A percentile compares a stretch with the other conserved stretches of the same genome.
Conservation (phyloP, 2,329 filamentous ascomycete genomes). For the Cadophora gregata region DNA sequence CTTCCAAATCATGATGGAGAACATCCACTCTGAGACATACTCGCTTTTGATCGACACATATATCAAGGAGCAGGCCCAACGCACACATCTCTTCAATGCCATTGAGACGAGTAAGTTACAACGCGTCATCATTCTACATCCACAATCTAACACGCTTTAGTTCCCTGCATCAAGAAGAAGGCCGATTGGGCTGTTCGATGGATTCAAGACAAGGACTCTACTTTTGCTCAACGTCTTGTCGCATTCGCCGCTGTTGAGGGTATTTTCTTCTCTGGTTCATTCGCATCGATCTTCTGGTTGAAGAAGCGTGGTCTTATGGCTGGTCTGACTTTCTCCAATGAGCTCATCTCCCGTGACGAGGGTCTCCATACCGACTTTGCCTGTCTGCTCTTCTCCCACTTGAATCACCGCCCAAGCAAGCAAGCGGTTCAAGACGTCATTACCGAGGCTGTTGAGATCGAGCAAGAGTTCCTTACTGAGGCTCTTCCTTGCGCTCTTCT, state of each 20-base stretch:
- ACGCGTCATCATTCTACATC: neutral
- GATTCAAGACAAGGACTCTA: slow-evolving; percentile 93
- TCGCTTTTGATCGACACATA: slow-evolving; percentile 99
- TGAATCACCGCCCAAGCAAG: slow-evolving; percentile 88
- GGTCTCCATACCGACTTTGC: slow-evolving; percentile 99
- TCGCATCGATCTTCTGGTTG: slow-evolving; percentile 99
- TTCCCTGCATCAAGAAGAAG: slow-evolving; percentile 98
- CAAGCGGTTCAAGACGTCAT: slow-evolving; percentile 86
- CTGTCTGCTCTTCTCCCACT: slow-evolving; percentile 95
- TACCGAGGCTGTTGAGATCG: slow-evolving; percentile 89
- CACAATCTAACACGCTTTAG: slow-evolving; percentile 51
- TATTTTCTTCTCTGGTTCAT: slow-evolving; percentile 99
- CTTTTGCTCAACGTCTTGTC: slow-evolving; percentile 93
- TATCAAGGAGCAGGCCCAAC: slow-evolving; percentile 96
- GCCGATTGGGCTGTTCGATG: slow-evolving; percentile 96
- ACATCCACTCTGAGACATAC: slow-evolving; percentile 99
- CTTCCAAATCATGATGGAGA: slow-evolving; percentile 99
- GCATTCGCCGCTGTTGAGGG: slow-evolving; percentile 98
- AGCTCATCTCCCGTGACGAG: slow-evolving; percentile 99
- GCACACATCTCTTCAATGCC: slow-evolving; percentile 94
- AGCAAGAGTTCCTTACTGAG: slow-evolving; percentile 98
- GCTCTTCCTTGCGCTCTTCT: slow-evolving; percentile 91
- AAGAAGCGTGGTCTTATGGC: slow-evolving; percentile 99
- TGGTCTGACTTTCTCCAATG: slow-evolving; percentile 98
- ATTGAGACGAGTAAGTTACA: slow-evolving; percentile 86